Percentiles rank a stretch among this genome's conserved stretches.
Conservation (phyloP, 495 filamentous ascomycete genomes). For the Aspergillus bertholletiae region DNA sequence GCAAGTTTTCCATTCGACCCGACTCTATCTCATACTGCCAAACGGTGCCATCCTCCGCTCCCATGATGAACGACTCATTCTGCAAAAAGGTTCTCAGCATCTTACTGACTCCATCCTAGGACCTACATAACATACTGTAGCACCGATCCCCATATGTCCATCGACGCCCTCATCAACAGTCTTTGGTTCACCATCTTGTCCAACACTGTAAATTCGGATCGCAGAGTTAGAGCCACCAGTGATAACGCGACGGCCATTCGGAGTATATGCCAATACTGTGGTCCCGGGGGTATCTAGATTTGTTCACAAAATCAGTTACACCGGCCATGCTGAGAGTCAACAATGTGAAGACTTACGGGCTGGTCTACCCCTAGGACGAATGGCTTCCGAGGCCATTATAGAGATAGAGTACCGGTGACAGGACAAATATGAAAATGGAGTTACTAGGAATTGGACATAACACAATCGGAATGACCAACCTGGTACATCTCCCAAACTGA, state of each 20-base stretch:
- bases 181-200: conserved; percentile 82
- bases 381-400: conserved; percentile 36
- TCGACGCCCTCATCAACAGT: conserved; percentile 88
- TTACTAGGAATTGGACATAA: not conserved
- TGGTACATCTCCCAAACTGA: not conserved
- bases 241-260: conserved; percentile 65
- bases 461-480: not conserved
- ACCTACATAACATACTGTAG: conserved; percentile 51
- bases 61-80: conserved; percentile 81
- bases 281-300: conserved; percentile 61
- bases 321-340: not conserved
- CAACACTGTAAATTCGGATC: conserved; percentile 85
- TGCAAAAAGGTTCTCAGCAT: conserved; percentile 19
- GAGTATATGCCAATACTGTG: conserved; percentile 65
- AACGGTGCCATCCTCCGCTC: conserved; percentile 91
- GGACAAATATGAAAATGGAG: not conserved
- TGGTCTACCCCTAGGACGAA: conserved; percentile 42
- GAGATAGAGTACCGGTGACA: not conserved
- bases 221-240: conserved; percentile 89
- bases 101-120: not conserved
- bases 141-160: conserved; percentile 70
- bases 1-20: conserved; percentile 73
- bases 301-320: not conserved
- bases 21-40: conserved; percentile 75
- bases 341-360: conserved; percentile 33